Base-by-base conservation (phyloP, 2,329 filamentous ascomycete species). In the Zasmidium citrigriseum region DNA sequence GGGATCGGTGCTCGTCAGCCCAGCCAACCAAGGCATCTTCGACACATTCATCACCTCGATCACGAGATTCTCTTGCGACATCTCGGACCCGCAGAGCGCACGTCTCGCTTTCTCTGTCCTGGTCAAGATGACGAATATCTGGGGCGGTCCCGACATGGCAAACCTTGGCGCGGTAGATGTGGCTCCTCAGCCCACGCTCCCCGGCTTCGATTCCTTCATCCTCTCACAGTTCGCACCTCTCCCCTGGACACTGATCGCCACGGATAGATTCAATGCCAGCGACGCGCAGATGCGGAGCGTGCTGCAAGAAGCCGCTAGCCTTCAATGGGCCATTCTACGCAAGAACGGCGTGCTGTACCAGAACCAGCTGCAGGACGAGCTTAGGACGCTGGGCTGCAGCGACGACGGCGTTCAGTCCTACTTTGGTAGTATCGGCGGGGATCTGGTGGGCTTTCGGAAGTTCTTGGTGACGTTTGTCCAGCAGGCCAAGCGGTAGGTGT, bases 211-310 rank as follows among this genome's bases (percentile, higher is more conserved):
- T 67, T 84, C 85, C 57, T 98, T 96, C 76, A 89, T 96, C 76
- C 89, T 98, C 58, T 86, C 90, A 46, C 86, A 89, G 21, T 96
- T 99, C 78, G 93, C 96, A 58, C 85, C 90, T 0, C 83, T 96
- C 7, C 93, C 90, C 73, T 99, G 95, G 95, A 89, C 90, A 44
- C 87, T 98, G 5, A 86, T 96, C 34, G 86, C 86, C 41, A 89
- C 93, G 46, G 82, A 89, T 4, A 83, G 83, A 20, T 97, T 98
- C 81, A 89, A 89, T 64, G 86, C 91, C 1, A 87, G 87, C 63
- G 95, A 99, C 72, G 92, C 93, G 1, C 92, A 96, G 77, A 90
- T 90, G 29, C 90, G 89, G 72, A 89, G 93, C 74, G 90, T 97
- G 1, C 83, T 99, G 41, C 87, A 86, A 55, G 95, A 99, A 78